Base-by-base conservation (phyloP, 805 yeast species). In the Saccharomycopsis capsularis region DNA sequence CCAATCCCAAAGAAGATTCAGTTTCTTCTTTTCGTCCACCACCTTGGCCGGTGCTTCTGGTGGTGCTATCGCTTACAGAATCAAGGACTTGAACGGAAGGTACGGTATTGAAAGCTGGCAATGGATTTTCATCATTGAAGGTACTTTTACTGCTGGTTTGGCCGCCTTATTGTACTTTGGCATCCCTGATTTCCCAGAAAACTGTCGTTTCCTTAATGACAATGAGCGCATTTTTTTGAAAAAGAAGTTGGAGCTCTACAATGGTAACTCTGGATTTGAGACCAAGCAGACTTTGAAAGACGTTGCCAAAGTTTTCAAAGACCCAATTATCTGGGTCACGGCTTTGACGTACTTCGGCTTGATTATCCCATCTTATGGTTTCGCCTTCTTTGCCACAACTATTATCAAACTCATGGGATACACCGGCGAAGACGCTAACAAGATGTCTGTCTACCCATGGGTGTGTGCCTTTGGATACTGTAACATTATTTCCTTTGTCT, bases 381-480 rank as follows among this genome's bases (percentile, higher is more conserved):
- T 81, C 58, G 88, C 89, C 15, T 82, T 76, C 62, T 82, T 82
- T 61, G 81, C 88, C 19, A 79, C 86, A 39, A 69, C 82, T 27
- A 82, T 82, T 60, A 79, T 82, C 60, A 68, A 68, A 46, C 64
- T 74, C 37, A 68, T 82, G 67, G 82, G 84, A 19, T 73, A 81
- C 68, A 73, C 86, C 2, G 81, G 86, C 2, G 82, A 79, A 58
- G 69, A 75, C 48, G 91, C 95, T 7, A 88, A 88, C 63, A 75
- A 82, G 48, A 82, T 81, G 66, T 83, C 95, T 0, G 85, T 88
- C 43, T 89, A 87, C 56, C 95, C 95, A 19, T 88, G 95, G 90
- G 70, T 85, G 38, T 67, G 74, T 25, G 85, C 95, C 0, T 83
- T 87, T 59, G 88, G 82, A 4, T 67, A 75, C 30, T 75, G 82